Base-by-base conservation (phyloP, 1,284 basidiomycete genomes). In the Ceratobasidium sp. region DNA sequence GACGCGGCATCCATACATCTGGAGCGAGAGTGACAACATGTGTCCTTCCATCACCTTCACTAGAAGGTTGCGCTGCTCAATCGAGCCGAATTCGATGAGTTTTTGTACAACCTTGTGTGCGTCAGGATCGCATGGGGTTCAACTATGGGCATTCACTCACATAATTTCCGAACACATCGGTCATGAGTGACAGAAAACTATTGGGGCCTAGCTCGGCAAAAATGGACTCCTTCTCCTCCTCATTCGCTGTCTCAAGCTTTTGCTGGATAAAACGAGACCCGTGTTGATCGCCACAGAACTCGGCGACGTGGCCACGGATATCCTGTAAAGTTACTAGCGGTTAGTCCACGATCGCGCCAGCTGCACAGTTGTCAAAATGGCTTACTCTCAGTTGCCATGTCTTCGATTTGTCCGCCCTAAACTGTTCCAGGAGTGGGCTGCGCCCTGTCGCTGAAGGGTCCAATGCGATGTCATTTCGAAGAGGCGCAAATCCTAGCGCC, bases 141-240 rank as follows among this genome's bases (percentile, higher is more conserved):
- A 25, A 47, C 6, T 70, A 69, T 32, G 29, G 27, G 52, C 1
- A 35, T 71, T 25, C 17, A 79, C 87, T 73, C 75, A 92, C 88
- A 81, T 98, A 99, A 82, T 99, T 99, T 70, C 96, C 96, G 77
- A 98, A 99, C 47, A 98, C 94, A 76, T 98, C 95, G 73, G 91
- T 91, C 76, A 96, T 93, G 68, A 99, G 84, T 72, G 89, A 86
- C 55, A 93, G 80, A 1, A 90, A 85, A 75, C 89, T 87, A 50
- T 83, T 78, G 12, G 94, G 93, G 49, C 93, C 84, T 73, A 98
- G 91, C 80, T 99, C 97, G 67, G 92, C 88, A 74, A 96, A 98
- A n/a, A 98, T 83, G 38, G 81, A 79, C 73, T 92, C 87, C 76
- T 88, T 90, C 74, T 94, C 93, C 73, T 94, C 92, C 47, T 84